Base-by-base conservation (phyloP, 805 yeast genomes). In the Spathaspora arborariae region DNA sequence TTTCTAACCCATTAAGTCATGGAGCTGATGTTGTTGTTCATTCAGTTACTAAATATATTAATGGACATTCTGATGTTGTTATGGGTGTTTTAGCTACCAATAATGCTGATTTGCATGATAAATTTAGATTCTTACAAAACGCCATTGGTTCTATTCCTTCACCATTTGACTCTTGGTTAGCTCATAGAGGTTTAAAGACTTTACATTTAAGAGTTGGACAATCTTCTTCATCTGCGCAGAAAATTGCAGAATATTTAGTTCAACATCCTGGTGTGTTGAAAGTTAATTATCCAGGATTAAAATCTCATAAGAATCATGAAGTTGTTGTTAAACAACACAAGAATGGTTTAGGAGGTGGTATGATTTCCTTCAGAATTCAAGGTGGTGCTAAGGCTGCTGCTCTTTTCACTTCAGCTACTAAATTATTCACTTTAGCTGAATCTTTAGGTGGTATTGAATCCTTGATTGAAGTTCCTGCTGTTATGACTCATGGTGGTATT, bases 401-500 rank as follows among this genome's bases (percentile, higher is more conserved):
- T 48, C 74, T 74, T 55, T 86, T 88, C 76, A 79, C 91, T 49
- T 80, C 85, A 40, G 60, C 81, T 40, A 86, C 95, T 52, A 80
- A 84, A 70, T 63, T 86, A 51, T 88, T 88, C 76, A 83, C 94
- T 18, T 75, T 88, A 60, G 96, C 96, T 47, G 96, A 89, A 72
- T 87, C 96, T 18, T 78, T 88, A 51, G 96, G 96, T 55, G 96
- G 96, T 56, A 83, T 88, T 52, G 96, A 88, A 72, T 83, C 91
- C 7, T 74, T 88, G 59, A 70, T 86, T 54, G 96, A 88, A 69
- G 91, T 88, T 42, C 96, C 96, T 37, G 94, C 96, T 41, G 80
- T 82, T 48, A 88, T 88, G 96, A 88, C 96, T 57, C 96, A 88
- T 59, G 94, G 92, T 46, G 96, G 96, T 63, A 88, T 88, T 65